Conservation (phyloP, 2,329 filamentous ascomycete genomes). For the Penicillium hesseltinei region DNA sequence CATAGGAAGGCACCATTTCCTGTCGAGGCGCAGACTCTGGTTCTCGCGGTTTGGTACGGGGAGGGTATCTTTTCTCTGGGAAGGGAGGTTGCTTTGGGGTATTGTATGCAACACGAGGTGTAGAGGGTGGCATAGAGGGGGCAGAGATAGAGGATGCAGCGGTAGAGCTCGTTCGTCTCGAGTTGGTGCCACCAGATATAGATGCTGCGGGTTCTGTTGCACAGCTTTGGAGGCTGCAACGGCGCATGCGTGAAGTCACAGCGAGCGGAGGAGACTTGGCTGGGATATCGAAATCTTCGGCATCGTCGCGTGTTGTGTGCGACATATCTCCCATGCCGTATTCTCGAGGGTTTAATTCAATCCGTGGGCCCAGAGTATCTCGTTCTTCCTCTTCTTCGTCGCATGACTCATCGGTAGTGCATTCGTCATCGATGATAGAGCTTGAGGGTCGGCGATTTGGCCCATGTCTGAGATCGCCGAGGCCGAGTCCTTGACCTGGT, state of each 20-base stretch:
- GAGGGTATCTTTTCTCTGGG: slow-evolving; percentile 23
- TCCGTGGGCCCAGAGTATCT: slow-evolving; percentile 14
- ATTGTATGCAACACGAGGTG: slow-evolving; percentile 23
- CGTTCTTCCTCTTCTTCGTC: slow-evolving; percentile 25
- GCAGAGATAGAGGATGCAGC: slow-evolving; percentile 27
- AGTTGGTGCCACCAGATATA: slow-evolving; percentile 29
- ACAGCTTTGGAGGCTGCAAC: slow-evolving; percentile 33
- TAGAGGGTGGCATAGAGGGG: slow-evolving; percentile 28
- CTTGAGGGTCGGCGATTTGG: neutral
- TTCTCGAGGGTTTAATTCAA: slow-evolving; percentile 1
- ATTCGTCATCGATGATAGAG: neutral
- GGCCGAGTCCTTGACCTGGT: slow-evolving; percentile 14
- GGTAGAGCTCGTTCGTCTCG: slow-evolving; percentile 35
- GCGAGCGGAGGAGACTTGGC: slow-evolving; percentile 38
- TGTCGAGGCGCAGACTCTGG: slow-evolving; percentile 21
- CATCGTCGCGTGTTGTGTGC: slow-evolving; percentile 9
- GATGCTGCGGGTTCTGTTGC: slow-evolving; percentile 28
- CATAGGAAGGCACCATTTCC: slow-evolving; percentile 40
- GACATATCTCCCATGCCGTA: slow-evolving; percentile 10
- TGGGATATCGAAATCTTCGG: slow-evolving; percentile 23
- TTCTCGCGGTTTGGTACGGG: slow-evolving; percentile 20
- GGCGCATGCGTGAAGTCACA: slow-evolving; percentile 40
- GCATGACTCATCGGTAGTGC: slow-evolving; percentile 20
- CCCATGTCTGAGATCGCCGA: slow-evolving; percentile 2
- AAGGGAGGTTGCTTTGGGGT: neutral